Percentiles rank a stretch among this genome's conserved stretches.
Evolutionary conservation across 768 basidiomycete genomes (phyloP).

Genomic region (Austroboletus eburneus): DNA sequence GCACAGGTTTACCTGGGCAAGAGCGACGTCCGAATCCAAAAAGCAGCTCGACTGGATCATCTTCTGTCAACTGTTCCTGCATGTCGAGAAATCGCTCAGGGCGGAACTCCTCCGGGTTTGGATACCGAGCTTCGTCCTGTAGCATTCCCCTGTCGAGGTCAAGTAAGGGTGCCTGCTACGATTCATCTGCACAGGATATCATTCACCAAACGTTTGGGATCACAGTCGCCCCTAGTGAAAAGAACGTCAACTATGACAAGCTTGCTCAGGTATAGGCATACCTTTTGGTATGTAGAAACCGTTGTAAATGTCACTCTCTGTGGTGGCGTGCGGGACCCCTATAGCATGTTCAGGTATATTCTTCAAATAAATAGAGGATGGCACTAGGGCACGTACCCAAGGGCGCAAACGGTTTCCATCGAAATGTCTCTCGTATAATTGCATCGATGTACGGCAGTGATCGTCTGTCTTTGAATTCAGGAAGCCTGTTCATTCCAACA

Average conservation of each 20-base stretch:
- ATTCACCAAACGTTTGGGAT: conserved; percentile 8
- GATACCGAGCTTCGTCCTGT: conserved; percentile 8
- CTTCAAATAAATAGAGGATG: not conserved
- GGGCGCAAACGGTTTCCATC: conserved; percentile 15
- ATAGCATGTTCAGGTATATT: not conserved
- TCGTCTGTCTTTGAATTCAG: conserved; percentile 2
- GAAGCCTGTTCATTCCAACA: conserved; percentile 1
- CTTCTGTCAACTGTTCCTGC: not conserved
- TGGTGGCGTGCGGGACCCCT: conserved; percentile 23
- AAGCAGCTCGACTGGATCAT: conserved; percentile 1
- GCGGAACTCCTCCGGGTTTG: conserved; percentile 6
- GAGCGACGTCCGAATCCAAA: conserved; percentile 10
- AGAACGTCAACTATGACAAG: not conserved
- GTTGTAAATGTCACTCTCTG: conserved; percentile 37
- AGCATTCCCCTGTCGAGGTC: conserved; percentile 6
- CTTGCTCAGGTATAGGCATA: not conserved
- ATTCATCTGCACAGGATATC: not conserved
- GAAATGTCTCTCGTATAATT: conserved; percentile 13
- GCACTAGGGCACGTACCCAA: conserved; percentile 3
- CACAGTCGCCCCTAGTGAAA: conserved; percentile 3
- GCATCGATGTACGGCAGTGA: conserved; percentile 4
- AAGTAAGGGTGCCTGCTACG: not conserved
- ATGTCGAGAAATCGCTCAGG: conserved; percentile 13
- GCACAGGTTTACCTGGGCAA: conserved; percentile 3
- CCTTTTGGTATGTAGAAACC: conserved; percentile 53